Evolutionary conservation across 2,329 filamentous ascomycete species (phyloP).

Genomic region (Helotiales sp.): DNA sequence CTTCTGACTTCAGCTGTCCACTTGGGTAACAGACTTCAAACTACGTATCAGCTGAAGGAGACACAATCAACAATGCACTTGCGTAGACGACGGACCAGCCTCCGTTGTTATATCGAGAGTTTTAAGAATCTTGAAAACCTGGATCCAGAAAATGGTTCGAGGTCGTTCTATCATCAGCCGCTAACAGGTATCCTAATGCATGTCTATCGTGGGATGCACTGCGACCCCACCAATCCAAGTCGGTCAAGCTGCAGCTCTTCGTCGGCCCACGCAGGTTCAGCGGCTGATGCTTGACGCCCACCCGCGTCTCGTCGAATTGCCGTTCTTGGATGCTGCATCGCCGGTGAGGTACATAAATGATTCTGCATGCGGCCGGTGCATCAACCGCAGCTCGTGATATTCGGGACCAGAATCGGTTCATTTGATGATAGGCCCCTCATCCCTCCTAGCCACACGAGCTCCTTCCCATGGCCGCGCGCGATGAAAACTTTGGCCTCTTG

Average conservation of each 20-base stretch:
- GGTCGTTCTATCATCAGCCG: not conserved
- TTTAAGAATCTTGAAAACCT: not conserved
- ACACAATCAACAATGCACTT: not conserved
- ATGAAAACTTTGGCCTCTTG: not conserved
- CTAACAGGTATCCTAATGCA: not conserved
- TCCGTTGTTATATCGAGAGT: not conserved
- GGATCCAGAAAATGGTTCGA: not conserved
- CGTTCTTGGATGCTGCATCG: not conserved
- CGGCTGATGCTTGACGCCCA: not conserved
- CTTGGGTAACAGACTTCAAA: not conserved
- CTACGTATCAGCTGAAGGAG: not conserved
- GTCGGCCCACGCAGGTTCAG: not conserved
- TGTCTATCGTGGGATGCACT: not conserved
- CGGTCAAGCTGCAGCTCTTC: too few species aligned
- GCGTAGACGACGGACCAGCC: not conserved
- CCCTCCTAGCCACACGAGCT: not conserved
- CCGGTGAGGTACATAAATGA: not conserved
- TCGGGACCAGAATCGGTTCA: not conserved
- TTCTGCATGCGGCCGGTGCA: not conserved
- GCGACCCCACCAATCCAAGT: not conserved
- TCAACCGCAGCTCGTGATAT: not conserved
- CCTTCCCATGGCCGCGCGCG: too few species aligned
- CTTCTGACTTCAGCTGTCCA: constrained; percentile 5
- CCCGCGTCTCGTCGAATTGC: not conserved
- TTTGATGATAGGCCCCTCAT: not conserved